phyloP scores from a whole-genome alignment of 2,329 filamentous ascomycete genomes.

The Ilyonectria mors-panacis region DNA sequence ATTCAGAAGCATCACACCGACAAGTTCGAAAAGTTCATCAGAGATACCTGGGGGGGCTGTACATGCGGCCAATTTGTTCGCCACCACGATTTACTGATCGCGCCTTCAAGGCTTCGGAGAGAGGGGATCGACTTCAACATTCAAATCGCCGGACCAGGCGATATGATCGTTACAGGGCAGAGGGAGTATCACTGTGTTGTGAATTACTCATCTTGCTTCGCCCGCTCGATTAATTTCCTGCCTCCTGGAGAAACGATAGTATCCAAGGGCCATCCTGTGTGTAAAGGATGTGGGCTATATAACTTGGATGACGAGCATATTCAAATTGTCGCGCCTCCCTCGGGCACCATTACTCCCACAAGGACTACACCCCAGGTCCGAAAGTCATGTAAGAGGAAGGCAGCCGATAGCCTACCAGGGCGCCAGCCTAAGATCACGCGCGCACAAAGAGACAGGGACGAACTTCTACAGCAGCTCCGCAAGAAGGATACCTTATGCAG shows the following conservation, averaged over 20 bases:
- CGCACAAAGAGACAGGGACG: too few species aligned
- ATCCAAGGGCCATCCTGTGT: neutral
- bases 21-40: neutral
- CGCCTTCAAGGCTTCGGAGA: neutral
- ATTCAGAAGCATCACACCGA: neutral
- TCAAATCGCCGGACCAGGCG: neutral
- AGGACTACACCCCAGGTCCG: too few species aligned
- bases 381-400: too few species aligned
- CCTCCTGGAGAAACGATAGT: neutral
- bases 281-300: neutral
- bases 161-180: neutral
- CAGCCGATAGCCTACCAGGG: too few species aligned
- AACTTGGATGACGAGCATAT: too few species aligned
- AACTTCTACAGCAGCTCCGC: too few species aligned
- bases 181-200: neutral
- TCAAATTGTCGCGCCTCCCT: too few species aligned
- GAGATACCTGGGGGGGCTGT: neutral
- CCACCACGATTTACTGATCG: neutral
- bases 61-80: neutral
- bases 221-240: neutral
- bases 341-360: too few species aligned
- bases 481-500: too few species aligned
- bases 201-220: neutral
- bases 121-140: neutral
- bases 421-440: too few species aligned